Evolutionary conservation across 1,284 basidiomycete species (phyloP), one percentile per base, ranked within the genome.

Genomic region (Leccinum subrobustum): DNA sequence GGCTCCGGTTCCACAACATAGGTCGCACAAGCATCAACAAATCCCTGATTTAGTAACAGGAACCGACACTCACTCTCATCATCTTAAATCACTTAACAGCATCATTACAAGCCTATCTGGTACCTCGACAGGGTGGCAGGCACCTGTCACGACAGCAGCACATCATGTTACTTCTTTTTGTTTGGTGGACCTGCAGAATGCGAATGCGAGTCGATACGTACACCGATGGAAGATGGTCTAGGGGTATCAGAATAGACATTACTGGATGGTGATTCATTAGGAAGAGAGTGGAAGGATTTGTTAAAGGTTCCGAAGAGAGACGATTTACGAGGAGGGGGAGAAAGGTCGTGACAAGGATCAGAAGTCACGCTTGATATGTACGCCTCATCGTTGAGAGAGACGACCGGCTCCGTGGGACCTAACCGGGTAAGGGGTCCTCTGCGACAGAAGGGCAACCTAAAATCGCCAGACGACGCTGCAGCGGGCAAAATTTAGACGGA

Each of bases 211-310:
- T 67, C 60, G 48, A 54, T 69, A 31, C 62, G 72, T 12, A 63
- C 61, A 18, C 64, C 60, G 7, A 65, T 63, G 23, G 72, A 66
- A 14, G 74, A 66, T 4, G 60, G 60, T 54, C 64, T 71, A 60
- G 66, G 54, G 70, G 67, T 58, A 74, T 69, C 56, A 68, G 69
- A 54, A 65, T 58, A 62, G 37, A 61, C 56, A 47, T 39, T 65
- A 59, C 11, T 53, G 35, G 66, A 58, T 25, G 67, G 59, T 35
- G 67, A 50, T 2, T 79, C 74, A 16, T 75, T 75, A 11, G 87
- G 86, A 48, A 89, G 78, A 27, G 87, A 89, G 65, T 81, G 81
- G 37, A 85, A 84, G 18, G 23, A 82, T 60, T 81, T 82, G 16
- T 72, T 78, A 64, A 84, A 80, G 6, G 78, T 76, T 11, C 77